Percentiles rank a stretch among this genome's conserved stretches.
Conservation (phyloP, 495 filamentous ascomycete species). For the Hyaloscypha finlandica region DNA sequence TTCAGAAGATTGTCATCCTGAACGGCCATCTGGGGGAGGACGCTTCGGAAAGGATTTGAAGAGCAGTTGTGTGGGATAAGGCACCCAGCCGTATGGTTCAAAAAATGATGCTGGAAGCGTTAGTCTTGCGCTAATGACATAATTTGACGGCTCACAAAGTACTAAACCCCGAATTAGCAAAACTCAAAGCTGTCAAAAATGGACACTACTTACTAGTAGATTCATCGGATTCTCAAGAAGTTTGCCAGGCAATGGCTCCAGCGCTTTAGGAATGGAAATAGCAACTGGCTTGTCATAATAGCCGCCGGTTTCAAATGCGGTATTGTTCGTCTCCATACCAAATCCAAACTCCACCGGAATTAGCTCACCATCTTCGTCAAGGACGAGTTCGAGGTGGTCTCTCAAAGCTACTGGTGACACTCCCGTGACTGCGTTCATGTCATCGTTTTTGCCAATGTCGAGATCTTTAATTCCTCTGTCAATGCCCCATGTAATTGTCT, state of each 20-base stretch:
- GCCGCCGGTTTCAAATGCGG: conserved; percentile 50
- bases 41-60: conserved; percentile 71
- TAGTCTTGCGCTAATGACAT: not conserved
- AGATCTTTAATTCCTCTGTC: conserved; percentile 69
- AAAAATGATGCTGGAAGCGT: conserved; percentile 64
- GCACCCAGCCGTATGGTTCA: conserved; percentile 73
- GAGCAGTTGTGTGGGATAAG: conserved; percentile 76
- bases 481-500: conserved; percentile 58
- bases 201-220: conserved; percentile 52
- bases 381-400: conserved; percentile 32
- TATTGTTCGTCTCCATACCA: conserved; percentile 40
- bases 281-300: conserved; percentile 63
- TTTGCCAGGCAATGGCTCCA: conserved; percentile 59
- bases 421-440: conserved; percentile 50
- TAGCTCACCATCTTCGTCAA: conserved; percentile 21
- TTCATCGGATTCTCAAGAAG: conserved; percentile 75
- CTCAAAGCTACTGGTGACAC: conserved; percentile 43
- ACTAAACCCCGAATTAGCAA: conserved; percentile 34
- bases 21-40: conserved; percentile 66
- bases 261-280: conserved; percentile 64
- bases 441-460: conserved; percentile 70
- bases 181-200: conserved; percentile 37
- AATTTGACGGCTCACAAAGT: conserved; percentile 39
- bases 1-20: conserved; percentile 78
- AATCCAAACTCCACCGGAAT: conserved; percentile 44